Conservation (phyloP, 2,329 filamentous ascomycete genomes). For the Bretziella fagacearum region DNA sequence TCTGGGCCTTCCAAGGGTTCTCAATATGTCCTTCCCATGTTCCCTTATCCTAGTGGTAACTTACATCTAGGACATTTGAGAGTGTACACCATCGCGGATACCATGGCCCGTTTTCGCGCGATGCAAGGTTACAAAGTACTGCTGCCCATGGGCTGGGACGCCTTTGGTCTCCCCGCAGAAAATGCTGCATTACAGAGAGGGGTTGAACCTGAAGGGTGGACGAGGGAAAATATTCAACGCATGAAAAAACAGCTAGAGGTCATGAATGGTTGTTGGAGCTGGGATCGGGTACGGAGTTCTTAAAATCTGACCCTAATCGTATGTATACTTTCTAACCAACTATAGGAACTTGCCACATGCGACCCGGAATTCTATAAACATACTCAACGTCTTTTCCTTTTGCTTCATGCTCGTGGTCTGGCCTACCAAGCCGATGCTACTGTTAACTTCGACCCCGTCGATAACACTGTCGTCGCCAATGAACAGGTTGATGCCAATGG, state of each 20-base stretch:
- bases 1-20: constrained; percentile 17
- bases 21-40: constrained; percentile 75
- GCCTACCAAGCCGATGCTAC: constrained; percentile 71
- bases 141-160: constrained; percentile 90
- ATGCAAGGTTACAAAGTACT: constrained; percentile 61
- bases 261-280: constrained; percentile 75
- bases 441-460: constrained; percentile 82
- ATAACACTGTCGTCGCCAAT: constrained; percentile 79
- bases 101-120: constrained; percentile 57
- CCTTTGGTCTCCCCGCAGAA: constrained; percentile 77
- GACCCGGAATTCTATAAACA: constrained; percentile 77
- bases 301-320: not conserved
- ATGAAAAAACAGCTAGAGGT: constrained; percentile 68
- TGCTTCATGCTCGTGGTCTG: constrained; percentile 54
- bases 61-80: constrained; percentile 76
- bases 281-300: constrained; percentile 49
- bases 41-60: constrained; percentile 76
- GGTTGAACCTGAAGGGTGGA: constrained; percentile 64
- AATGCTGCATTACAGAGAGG: constrained; percentile 78
- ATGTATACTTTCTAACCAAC: constrained; percentile 5
- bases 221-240: constrained; percentile 56
- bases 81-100: constrained; percentile 82
- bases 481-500: constrained; percentile 84
- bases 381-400: constrained; percentile 70
- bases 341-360: constrained; percentile 67